Evolutionary conservation across 768 basidiomycete species (phyloP).

Genomic region (Ramaria rubella): DNA sequence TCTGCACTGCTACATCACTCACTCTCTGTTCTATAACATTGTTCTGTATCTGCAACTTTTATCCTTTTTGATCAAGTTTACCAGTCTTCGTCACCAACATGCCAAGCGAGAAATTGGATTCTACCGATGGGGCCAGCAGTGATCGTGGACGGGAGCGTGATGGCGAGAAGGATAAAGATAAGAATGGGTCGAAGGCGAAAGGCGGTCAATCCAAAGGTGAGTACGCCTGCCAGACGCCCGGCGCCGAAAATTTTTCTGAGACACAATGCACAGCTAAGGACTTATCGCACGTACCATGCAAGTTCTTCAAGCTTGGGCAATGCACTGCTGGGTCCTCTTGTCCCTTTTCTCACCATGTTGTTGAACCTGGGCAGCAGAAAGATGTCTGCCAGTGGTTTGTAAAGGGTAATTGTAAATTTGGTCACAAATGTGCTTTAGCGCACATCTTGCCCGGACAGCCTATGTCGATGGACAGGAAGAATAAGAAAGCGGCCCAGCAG

Average conservation of each 20-base stretch:
- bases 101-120: conserved; percentile 9
- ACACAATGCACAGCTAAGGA: conserved; percentile 56
- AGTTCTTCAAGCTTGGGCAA: conserved; percentile 91
- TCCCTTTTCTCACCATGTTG: conserved; percentile 81
- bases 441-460: conserved; percentile 92
- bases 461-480: conserved; percentile 95
- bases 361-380: conserved; percentile 73
- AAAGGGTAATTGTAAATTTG: conserved; percentile 87
- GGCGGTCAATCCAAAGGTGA: conserved; percentile 6
- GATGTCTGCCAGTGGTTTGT: conserved; percentile 86
- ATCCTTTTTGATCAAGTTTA: not conserved
- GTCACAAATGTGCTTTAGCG: conserved; percentile 82
- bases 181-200: conserved; percentile 9
- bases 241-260: conserved; percentile 3
- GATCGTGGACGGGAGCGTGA: conserved; percentile 1
- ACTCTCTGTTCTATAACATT: not conserved
- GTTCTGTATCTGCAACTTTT: not conserved
- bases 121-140: not conserved
- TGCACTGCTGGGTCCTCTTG: conserved; percentile 93
- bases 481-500: conserved; percentile 85
- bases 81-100: not conserved
- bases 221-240: conserved; percentile 5
- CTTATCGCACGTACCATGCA: conserved; percentile 93
- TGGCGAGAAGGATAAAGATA: conserved; percentile 5
- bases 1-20: not conserved